Evolutionary conservation across 148 eudicot genomes (phyloP), one percentile per base, ranked within the genome.

Genomic region (Heliamphora exappendiculata): DNA sequence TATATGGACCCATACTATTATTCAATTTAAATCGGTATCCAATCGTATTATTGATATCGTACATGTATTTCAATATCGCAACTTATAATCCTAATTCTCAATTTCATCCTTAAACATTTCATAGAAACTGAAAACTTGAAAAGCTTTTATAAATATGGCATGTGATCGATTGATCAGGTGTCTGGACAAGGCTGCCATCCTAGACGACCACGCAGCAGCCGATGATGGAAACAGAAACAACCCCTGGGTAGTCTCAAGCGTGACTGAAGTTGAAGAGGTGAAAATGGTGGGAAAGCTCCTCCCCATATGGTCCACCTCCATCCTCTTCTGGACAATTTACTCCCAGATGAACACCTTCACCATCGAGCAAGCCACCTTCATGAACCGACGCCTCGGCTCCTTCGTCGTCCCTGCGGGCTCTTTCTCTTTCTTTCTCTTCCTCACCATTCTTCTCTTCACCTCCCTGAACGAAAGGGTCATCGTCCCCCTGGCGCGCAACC

Each of bases 341-440:
- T 96, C 99, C 26, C 97, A 96, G 75, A 96, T 96, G 99, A 96
- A 91, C 49, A 96, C 99, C 59, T 96, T 96, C 93, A 93, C 93
- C 58, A 85, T 93, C 24, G 98, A 93, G 76, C 99, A 96, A 87
- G 99, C 98, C 53, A 93, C 97, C 33, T 88, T 88, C 87, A 96
- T 96, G 99, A 68, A 96, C 83, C 83, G 99, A 54, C 81, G 77
- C 11, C 3, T 93, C 13, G 93, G 91, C 13, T 87, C 87, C 77
- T 93, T 93, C 55, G 75, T 33, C 14, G 79, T 96, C 75, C 99
- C 99, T 45, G 71, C 99, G 0, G 99, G 99, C 31, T 89, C 98
- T 5, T 84, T 91, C 80, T 91, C 99, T 0, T 78, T 90, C 76
- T 96, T 96, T 81, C 94, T 96, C 67, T 82, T 96, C 87, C 73